phyloP scores from a whole-genome alignment of 306 rosid species.

The Arachis stenosperma region DNA sequence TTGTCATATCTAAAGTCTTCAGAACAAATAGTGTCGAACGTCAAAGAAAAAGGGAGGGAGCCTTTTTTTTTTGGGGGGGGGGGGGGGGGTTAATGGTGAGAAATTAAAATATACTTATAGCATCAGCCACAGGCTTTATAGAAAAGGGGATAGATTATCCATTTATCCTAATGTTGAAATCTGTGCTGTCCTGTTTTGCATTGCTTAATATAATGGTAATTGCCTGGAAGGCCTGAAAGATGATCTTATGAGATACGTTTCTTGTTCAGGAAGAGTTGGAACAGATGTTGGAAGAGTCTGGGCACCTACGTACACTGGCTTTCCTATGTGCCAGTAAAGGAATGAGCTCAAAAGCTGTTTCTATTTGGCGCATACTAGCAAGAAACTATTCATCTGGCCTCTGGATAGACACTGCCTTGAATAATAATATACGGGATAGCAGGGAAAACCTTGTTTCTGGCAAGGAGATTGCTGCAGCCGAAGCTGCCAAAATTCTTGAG shows the following conservation, averaged over 20 bases:
- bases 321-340: constrained; percentile 93
- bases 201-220: constrained; percentile 55
- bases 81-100: constrained; percentile 11
- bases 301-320: constrained; percentile 93
- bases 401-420: constrained; percentile 70
- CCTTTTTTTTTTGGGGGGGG: too few relatives aligned
- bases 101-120: constrained; percentile 30
- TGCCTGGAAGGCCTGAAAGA: constrained; percentile 56
- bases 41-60: background rate
- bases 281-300: constrained; percentile 80
- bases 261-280: constrained; percentile 96
- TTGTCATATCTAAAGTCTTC: constrained; percentile 1
- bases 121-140: constrained; percentile 1
- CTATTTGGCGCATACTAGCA: constrained; percentile 87
- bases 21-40: background rate
- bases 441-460: constrained; percentile 56
- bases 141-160: constrained; percentile 5
- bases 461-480: constrained; percentile 79
- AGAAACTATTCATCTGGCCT: constrained; percentile 81
- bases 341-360: constrained; percentile 89
- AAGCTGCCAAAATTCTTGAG: constrained; percentile 94
- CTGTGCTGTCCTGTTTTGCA: constrained; percentile 30
- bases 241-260: constrained; percentile 60
- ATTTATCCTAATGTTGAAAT: constrained; percentile 11
- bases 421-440: constrained; percentile 41